Evolutionary conservation across 176 grass and related monocot species (phyloP).

Genomic region (Musa troglodytarum): DNA sequence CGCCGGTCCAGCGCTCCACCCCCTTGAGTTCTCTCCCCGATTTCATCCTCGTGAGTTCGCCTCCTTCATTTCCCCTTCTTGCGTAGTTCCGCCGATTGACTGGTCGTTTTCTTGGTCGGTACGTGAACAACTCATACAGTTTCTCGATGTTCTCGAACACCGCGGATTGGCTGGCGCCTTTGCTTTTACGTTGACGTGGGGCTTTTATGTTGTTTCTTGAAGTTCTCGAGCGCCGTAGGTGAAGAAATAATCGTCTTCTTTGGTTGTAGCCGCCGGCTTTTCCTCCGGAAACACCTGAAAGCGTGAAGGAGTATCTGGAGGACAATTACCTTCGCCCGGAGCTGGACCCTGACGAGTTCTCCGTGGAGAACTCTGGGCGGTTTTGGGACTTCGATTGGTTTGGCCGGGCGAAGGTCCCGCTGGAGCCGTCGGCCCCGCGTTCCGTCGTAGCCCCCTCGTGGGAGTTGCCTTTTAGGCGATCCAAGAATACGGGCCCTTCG

Average conservation of each 20-base stretch:
- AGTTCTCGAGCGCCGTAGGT: background rate
- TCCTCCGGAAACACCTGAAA: constrained; percentile 47
- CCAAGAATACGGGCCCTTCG: background rate
- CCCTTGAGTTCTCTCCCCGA: constrained; percentile 34
- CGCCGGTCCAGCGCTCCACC: constrained; percentile 14
- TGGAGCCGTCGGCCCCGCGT: constrained; percentile 66
- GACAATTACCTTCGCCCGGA: constrained; percentile 73
- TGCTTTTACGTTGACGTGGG: too few species aligned
- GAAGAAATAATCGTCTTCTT: background rate
- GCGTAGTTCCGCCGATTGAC: background rate
- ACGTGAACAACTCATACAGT: background rate
- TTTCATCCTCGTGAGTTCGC: constrained; percentile 55
- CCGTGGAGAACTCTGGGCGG: constrained; percentile 43
- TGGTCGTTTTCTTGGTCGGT: constrained; percentile 21
- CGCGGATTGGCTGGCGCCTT: background rate
- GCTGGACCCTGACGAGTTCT: constrained; percentile 43
- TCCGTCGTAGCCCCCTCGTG: constrained; percentile 51
- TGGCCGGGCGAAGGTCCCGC: constrained; percentile 33
- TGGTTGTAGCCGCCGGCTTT: constrained; percentile 62
- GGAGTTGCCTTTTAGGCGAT: constrained; percentile 64
- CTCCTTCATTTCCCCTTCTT: background rate
- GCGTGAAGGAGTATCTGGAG: constrained; percentile 58
- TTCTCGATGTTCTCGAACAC: background rate
- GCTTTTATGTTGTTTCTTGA: background rate
- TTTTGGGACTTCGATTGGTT: constrained; percentile 89